These are phyloP conservation scores for Endocladia muricata DNA, from an alignment of 31 red algal species.

Conservation along the genomic window DNA sequence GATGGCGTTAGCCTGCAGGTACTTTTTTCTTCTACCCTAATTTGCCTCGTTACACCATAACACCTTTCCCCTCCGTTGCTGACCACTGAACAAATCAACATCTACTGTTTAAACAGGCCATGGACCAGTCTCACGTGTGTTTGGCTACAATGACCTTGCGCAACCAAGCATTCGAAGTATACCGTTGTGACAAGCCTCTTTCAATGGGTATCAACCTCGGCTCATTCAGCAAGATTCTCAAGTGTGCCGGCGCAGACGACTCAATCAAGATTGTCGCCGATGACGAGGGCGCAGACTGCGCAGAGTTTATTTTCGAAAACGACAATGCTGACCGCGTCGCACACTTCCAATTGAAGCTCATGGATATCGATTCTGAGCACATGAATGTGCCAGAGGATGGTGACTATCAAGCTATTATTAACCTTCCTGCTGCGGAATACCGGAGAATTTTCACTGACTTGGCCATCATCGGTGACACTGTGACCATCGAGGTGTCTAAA, in stretches of 20 bases:
- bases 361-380: slow-evolving; percentile 96
- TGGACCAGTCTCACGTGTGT: slow-evolving; percentile 88
- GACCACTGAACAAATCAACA: neutral
- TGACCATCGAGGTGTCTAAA: slow-evolving; percentile 86
- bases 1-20: slow-evolving; percentile 83
- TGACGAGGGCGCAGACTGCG: slow-evolving; percentile 79
- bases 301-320: slow-evolving; percentile 94
- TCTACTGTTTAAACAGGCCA: slow-evolving; percentile 41
- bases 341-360: slow-evolving; percentile 91
- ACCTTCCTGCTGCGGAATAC: slow-evolving; percentile 79
- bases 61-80: neutral
- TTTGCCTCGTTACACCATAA: neutral
- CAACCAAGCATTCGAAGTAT: slow-evolving; percentile 85
- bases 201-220: slow-evolving; percentile 89
- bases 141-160: slow-evolving; percentile 88
- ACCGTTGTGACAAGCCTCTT: slow-evolving; percentile 69
- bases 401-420: slow-evolving; percentile 81
- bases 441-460: slow-evolving; percentile 86
- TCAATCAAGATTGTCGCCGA: slow-evolving; percentile 85
- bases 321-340: slow-evolving; percentile 76
- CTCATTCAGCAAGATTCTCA: slow-evolving; percentile 84
- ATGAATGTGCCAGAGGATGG: slow-evolving; percentile 86
- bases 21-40: no score
- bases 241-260: slow-evolving; percentile 86
- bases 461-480: slow-evolving; percentile 81